Conservation (phyloP, 768 basidiomycete genomes). For the Leccinellum luteum region DNA sequence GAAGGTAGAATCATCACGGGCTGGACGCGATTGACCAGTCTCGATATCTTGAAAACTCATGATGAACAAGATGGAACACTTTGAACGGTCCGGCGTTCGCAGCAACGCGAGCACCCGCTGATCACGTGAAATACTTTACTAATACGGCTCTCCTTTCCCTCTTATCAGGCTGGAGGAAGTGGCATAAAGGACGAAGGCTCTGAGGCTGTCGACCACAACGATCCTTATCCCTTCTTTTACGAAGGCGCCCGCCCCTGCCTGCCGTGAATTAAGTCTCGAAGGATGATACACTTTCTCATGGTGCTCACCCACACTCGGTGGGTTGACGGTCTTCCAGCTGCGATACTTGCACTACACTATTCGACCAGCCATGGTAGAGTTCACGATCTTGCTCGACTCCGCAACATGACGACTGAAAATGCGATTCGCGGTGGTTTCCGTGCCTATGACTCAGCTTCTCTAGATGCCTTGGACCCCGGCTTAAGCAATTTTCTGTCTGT, state of each 20-base stretch:
- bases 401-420: neutral
- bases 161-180: neutral
- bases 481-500: neutral
- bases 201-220: neutral
- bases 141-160: no score
- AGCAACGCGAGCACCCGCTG: neutral
- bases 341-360: neutral
- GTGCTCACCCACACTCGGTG: neutral
- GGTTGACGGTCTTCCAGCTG: neutral
- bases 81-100: neutral
- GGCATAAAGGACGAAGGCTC: neutral
- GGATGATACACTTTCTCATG: neutral
- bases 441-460: neutral
- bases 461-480: slow-evolving; percentile 1
- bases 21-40: slow-evolving; percentile 41
- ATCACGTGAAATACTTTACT: no score
- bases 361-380: neutral
- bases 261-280: neutral
- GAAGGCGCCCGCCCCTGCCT: neutral
- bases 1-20: slow-evolving; percentile 73
- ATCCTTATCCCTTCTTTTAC: neutral
- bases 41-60: slow-evolving; percentile 57
- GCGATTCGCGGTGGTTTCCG: neutral
- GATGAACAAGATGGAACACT: neutral
- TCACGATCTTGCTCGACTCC: neutral